Conservation (phyloP, 2,329 filamentous ascomycete genomes). For the Diaporthe sp. region DNA sequence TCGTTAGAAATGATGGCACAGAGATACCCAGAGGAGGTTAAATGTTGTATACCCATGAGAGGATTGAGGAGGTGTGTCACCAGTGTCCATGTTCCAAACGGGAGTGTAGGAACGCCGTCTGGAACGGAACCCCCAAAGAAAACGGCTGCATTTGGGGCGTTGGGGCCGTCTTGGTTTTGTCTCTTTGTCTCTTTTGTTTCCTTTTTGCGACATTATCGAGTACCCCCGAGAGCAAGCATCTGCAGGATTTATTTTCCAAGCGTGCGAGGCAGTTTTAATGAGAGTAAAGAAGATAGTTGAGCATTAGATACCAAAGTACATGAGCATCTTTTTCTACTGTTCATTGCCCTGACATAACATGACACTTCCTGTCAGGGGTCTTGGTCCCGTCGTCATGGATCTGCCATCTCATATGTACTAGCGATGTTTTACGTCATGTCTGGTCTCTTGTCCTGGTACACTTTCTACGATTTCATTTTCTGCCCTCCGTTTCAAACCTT, state of each 20-base stretch:
- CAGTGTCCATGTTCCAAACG: too few species aligned
- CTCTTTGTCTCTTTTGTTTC: background rate
- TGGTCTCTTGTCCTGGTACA: too few species aligned
- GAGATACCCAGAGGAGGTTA: background rate
- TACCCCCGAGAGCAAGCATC: background rate
- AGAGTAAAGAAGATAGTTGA: constrained; percentile 3
- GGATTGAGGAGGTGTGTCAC: background rate
- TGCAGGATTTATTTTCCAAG: background rate
- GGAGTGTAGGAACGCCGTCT: background rate
- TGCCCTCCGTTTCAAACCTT: too few species aligned
- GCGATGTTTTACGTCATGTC: too few species aligned
- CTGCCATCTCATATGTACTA: background rate
- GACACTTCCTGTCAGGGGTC: background rate
- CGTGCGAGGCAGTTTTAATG: constrained; percentile 19
- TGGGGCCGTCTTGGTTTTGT: background rate
- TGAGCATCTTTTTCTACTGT: background rate
- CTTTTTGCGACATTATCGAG: background rate
- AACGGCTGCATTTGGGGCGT: background rate
- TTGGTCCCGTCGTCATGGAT: constrained; percentile 12
- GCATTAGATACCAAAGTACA: constrained; percentile 16
- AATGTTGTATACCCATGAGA: background rate
- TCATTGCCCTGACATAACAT: background rate
- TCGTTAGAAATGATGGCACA: background rate
- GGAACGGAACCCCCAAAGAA: background rate
- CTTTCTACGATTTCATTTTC: too few species aligned